Conservation (phyloP, 306 rosid genomes). For the Carpinus viminea region DNA sequence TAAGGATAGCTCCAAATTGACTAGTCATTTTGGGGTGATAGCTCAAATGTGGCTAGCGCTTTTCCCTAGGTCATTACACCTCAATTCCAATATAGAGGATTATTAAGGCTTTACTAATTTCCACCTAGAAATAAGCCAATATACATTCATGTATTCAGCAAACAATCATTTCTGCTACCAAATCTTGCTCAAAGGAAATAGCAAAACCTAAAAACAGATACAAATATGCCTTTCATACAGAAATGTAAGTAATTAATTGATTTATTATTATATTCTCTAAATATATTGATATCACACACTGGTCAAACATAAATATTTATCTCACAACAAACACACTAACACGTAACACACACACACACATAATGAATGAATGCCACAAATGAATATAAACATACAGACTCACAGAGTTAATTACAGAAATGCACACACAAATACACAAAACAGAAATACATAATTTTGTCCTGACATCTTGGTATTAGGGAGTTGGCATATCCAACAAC, state of each 20-base stretch:
- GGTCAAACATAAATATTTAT: no score
- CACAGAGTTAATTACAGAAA: not conserved
- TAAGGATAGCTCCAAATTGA: no score
- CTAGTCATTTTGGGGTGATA: no score
- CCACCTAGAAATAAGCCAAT: not conserved
- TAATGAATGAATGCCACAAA: not conserved
- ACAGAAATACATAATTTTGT: not conserved
- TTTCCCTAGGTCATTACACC: no score
- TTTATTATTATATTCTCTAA: no score
- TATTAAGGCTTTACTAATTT: not conserved
- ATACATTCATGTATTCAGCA: no score
- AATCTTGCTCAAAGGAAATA: slow-evolving; percentile 5
- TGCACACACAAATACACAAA: not conserved
- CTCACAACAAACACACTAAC: not conserved
- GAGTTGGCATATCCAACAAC: not conserved
- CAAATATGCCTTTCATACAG: not conserved
- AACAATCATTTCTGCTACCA: not conserved
- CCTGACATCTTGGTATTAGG: not conserved
- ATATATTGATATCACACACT: no score
- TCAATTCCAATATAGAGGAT: not conserved
- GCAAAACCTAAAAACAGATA: not conserved
- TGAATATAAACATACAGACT: not conserved
- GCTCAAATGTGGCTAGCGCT: no score
- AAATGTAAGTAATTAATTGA: no score
- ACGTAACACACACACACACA: not conserved